Evolutionary conservation across 495 filamentous ascomycete genomes (phyloP).

Genomic region (Hyaloscypha hepaticicola): DNA sequence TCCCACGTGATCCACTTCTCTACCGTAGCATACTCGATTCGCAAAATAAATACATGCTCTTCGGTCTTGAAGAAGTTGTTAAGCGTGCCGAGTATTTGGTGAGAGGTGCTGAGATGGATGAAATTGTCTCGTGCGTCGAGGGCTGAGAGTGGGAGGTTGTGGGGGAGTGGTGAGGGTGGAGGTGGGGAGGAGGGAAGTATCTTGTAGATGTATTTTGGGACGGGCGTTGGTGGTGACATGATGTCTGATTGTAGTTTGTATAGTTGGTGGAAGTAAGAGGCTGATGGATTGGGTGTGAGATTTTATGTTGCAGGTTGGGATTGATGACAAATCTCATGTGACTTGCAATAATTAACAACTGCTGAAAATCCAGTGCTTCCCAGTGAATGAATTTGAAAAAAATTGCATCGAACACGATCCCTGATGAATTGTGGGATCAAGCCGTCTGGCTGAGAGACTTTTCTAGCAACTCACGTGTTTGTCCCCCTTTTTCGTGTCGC

Average conservation of each 20-base stretch:
- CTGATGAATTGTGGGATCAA: too few relatives aligned
- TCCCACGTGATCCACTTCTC: slow-evolving; percentile 32
- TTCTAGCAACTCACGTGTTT: too few relatives aligned
- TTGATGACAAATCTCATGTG: not conserved
- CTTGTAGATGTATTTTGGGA: slow-evolving; percentile 35
- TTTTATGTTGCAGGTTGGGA: not conserved
- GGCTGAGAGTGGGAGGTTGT: slow-evolving; percentile 31
- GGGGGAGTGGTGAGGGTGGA: slow-evolving; percentile 32
- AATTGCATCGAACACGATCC: too few relatives aligned
- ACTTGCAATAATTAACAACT: not conserved
- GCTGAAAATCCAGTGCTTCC: too few relatives aligned
- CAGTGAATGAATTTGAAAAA: too few relatives aligned
- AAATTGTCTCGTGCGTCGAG: slow-evolving; percentile 36
- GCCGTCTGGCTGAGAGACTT: too few relatives aligned
- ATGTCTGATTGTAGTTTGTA: not conserved
- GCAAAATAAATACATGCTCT: slow-evolving; percentile 30
- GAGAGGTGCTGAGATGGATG: slow-evolving; percentile 37
- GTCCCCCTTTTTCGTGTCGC: too few relatives aligned
- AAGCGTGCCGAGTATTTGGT: slow-evolving; percentile 34
- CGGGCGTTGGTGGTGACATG: slow-evolving; percentile 6
- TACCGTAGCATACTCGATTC: slow-evolving; percentile 28
- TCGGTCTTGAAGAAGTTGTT: slow-evolving; percentile 29
- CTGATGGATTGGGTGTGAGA: not conserved
- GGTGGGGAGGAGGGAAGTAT: slow-evolving; percentile 32
- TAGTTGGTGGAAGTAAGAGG: not conserved